Conservation (phyloP, 768 basidiomycete genomes). For the Termitomyces sp. region DNA sequence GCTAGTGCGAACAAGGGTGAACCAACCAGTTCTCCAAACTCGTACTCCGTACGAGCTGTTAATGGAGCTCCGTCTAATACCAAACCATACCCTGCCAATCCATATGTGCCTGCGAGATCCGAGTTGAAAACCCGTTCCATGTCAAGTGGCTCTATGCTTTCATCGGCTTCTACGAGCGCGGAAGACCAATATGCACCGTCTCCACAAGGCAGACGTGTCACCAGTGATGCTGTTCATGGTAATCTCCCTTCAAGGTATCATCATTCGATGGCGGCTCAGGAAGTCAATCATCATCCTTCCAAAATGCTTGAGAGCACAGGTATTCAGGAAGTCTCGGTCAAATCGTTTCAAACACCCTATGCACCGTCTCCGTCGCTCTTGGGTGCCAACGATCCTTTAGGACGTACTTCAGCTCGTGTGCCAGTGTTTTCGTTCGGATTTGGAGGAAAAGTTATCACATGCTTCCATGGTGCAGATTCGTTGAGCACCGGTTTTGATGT, state of each 20-base stretch:
- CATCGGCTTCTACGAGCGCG: constrained; percentile 22
- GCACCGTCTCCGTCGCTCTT: constrained; percentile 82
- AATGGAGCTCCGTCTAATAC: constrained; percentile 19
- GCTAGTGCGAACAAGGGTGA: constrained; percentile 19
- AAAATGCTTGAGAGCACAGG: constrained; percentile 9
- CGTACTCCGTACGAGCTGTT: constrained; percentile 16
- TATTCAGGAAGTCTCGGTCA: constrained; percentile 29
- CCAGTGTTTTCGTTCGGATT: constrained; percentile 90
- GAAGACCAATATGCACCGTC: constrained; percentile 32
- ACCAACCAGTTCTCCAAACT: constrained; percentile 26
- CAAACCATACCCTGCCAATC: constrained; percentile 4
- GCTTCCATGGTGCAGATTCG: constrained; percentile 71
- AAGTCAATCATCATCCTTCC: constrained; percentile 11
- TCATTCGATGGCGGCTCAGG: constrained; percentile 16
- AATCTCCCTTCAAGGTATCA: constrained; percentile 22
- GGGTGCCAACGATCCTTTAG: constrained; percentile 78
- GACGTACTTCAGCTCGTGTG: constrained; percentile 62
- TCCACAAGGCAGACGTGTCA: constrained; percentile 17
- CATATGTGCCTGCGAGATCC: constrained; percentile 13
- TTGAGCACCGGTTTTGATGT: constrained; percentile 75
- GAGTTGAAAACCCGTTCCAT: constrained; percentile 32
- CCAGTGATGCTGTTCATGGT: constrained; percentile 22
- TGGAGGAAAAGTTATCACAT: constrained; percentile 86
- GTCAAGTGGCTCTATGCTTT: constrained; percentile 40
- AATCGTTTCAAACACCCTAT: constrained; percentile 50